Evolutionary conservation across 768 basidiomycete genomes (phyloP).

Genomic region (Russula sp.): DNA sequence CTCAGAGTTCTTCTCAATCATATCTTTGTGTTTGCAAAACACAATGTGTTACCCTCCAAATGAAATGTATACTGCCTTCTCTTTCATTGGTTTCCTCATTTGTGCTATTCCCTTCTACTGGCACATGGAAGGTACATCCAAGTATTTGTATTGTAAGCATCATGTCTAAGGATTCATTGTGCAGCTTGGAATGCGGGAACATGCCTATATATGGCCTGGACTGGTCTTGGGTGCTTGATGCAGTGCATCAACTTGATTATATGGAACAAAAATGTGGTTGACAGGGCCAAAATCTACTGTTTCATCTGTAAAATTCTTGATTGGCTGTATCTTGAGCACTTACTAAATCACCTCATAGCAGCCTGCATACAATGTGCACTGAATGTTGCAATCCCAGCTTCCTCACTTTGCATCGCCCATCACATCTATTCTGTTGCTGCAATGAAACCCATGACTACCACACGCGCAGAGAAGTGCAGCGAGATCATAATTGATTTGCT

Average conservation of each 20-base stretch:
- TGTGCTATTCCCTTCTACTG: constrained; percentile 46
- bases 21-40: no score
- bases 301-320: constrained; percentile 43
- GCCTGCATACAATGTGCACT: constrained; percentile 32
- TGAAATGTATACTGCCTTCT: constrained; percentile 27
- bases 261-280: constrained; percentile 55
- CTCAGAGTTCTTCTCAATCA: no score
- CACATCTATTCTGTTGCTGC: constrained; percentile 40
- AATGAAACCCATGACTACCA: constrained; percentile 28
- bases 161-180: background rate
- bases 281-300: constrained; percentile 45
- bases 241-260: constrained; percentile 59
- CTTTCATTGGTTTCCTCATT: constrained; percentile 42
- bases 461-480: background rate
- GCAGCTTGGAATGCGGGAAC: constrained; percentile 65
- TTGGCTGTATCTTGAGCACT: background rate
- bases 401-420: constrained; percentile 41
- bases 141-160: background rate
- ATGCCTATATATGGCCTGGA: constrained; percentile 66
- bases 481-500: constrained; percentile 16
- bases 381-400: constrained; percentile 32
- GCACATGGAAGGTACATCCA: constrained; percentile 40
- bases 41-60: no score
- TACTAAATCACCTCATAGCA: constrained; percentile 26
- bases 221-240: constrained; percentile 47